Evolutionary conservation across 345 rosid genomes (phyloP), one percentile per base, ranked within the genome.

Genomic region (Bretschneidera sinensis): DNA sequence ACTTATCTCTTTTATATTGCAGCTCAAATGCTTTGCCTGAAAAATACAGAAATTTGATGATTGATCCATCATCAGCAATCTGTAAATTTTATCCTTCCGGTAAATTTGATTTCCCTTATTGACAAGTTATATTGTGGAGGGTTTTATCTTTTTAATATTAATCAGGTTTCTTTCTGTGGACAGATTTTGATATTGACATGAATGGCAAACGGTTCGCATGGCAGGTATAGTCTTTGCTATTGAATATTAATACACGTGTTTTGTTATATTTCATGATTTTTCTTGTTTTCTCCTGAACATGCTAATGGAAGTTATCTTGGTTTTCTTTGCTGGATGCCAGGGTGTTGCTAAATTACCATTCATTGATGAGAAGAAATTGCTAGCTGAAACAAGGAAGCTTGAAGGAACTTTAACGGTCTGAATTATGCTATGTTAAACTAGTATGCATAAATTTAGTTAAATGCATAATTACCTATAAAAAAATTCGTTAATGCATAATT

Each of bases 121-220:
- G 8, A 9, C 10, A 59, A 21, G 18, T 35, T 48, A 48, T 17
- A 55, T 18, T n/a, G n/a, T n/a, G n/a, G n/a, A n/a, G 15, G 23
- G 11, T 28, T 39, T 24, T 45, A 1, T 43, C 48, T 59, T 43
- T 43, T 3, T 15, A 33, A 59, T 18, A 17, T 57, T 54, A 52
- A 51, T 13, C 16, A 17, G 17, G 15, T 66, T 43, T 67, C 39
- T 60, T 59, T 68, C 16, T 74, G 10, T 71, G 55, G 50, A 58
- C 92, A 91, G 99, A 88, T 80, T 91, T 95, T 79, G 94, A 88
- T 72, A 70, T 88, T 59, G 99, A 95, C 82, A 88, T 95, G 99
- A 89, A 91, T 71, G 99, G 99, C 39, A 95, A 95, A 76, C 96
- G 95, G 61, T 91, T 86, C 35, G 80, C 98, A 19, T 95, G 98